Base-by-base conservation (phyloP, 2,329 filamentous ascomycete genomes). In the Stemphylium beticola region DNA sequence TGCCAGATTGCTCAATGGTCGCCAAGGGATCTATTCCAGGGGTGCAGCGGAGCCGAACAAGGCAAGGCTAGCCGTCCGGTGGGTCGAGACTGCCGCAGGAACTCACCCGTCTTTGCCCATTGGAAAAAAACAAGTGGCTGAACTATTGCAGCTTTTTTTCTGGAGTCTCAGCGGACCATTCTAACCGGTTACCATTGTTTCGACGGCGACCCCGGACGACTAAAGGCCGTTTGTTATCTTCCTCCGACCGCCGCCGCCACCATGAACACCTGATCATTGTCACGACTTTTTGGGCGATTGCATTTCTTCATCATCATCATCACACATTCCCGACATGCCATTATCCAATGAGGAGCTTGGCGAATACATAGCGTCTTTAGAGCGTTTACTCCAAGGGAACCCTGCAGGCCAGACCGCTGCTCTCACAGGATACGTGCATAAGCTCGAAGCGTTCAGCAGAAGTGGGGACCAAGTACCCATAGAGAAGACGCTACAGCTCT, bases 1-100 rank as follows among this genome's bases (percentile, higher is more conserved):
- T 65, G 66, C 61, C 67, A 69, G 63, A 66, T 67, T 59, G 60
- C 67, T 57, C 58, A 60, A 63, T 53, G 65, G 50, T 40, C 54
- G 65, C 64, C 65, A 67, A 64, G 58, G 39, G 57, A 67, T 66
- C 60, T 59, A 58, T 37, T 51, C 57, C 52, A 60, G 52, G 58
- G 53, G 57, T 51, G 39, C 64, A 59, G 60, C 46, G 55, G 50
- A 60, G 55, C 61, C 61, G 60, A 51, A 45, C 60, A 48, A 39
- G 49, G 44, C 44, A 53, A 57, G 53, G 39, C 45, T 45, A 58
- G 41, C 49, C 57, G 58, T 33, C 26, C 24, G 39, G 57, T 55
- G 57, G 57, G 50, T 40, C 53, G 51, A 51, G 39, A 34, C 38
- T 50, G 46, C 45, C 48, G 48, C 49, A 42, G 48, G 48, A 47